These are phyloP conservation scores for Nemania bipapillata DNA, from an alignment of 2,329 filamentous ascomycete genomes.

Conservation along the genomic window DNA sequence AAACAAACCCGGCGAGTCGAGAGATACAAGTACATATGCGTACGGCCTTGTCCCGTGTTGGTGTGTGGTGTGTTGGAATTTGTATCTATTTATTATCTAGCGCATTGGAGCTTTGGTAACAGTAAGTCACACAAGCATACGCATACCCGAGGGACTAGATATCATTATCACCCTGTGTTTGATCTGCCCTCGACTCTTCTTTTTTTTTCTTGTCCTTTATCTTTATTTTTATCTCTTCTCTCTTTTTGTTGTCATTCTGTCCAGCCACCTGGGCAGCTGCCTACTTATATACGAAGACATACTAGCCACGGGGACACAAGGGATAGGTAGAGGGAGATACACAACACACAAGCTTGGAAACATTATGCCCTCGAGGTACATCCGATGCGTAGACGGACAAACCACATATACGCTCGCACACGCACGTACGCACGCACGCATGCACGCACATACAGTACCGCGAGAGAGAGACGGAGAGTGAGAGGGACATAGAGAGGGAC, in stretches of 20 bases:
- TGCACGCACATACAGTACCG: background rate
- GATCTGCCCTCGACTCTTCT: background rate
- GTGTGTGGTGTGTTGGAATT: constrained; percentile 17
- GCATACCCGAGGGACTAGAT: constrained; percentile 8
- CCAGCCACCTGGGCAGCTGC: constrained; percentile 6
- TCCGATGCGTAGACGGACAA: background rate
- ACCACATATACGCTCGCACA: background rate
- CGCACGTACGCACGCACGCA: background rate
- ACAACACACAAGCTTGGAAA: constrained; percentile 21
- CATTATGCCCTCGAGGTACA: constrained; percentile 24
- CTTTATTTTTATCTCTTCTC: background rate
- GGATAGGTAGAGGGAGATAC: constrained; percentile 30
- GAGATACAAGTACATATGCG: background rate
- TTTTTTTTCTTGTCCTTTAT: background rate
- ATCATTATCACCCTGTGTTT: constrained; percentile 13
- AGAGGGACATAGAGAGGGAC: background rate
- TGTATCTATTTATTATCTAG: background rate
- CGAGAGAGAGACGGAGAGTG: background rate
- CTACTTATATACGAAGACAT: background rate
- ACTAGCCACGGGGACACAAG: constrained; percentile 28
- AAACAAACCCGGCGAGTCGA: constrained; percentile 20
- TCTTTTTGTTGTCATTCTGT: background rate
- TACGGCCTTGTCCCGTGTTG: constrained; percentile 27
- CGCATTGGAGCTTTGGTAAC: constrained; percentile 28
- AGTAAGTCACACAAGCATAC: constrained; percentile 32